Conservation (phyloP, 2,329 filamentous ascomycete genomes). For the Diaporthe eres region DNA sequence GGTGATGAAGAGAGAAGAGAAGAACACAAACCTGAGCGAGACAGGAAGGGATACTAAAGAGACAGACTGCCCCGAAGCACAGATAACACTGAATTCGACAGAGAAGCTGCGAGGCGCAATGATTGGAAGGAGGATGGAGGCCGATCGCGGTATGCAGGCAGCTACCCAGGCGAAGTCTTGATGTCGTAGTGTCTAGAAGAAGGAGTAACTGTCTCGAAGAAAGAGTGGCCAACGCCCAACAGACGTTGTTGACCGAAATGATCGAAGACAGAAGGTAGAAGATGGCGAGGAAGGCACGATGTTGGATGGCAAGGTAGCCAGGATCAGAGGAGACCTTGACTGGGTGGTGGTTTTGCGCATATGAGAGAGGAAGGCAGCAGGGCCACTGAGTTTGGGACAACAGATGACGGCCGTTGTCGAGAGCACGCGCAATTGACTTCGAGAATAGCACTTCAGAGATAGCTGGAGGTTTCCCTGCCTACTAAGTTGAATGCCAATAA, state of each 20-base stretch:
- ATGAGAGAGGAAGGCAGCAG: neutral
- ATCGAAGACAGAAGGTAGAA: neutral
- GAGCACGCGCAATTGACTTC: neutral
- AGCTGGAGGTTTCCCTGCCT: neutral
- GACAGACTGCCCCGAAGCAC: slow-evolving; percentile 11
- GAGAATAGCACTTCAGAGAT: neutral
- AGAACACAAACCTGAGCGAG: slow-evolving; percentile 32
- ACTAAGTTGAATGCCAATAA: neutral
- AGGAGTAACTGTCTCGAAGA: slow-evolving; percentile 41
- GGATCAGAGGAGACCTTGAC: neutral
- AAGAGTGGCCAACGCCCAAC: neutral
- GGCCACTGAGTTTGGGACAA: neutral
- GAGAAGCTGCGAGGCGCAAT: slow-evolving; percentile 35
- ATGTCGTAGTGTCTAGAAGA: slow-evolving; percentile 40
- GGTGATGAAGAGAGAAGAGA: slow-evolving; percentile 45
- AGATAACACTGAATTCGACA: slow-evolving; percentile 21
- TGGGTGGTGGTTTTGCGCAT: neutral
- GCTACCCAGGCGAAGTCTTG: slow-evolving; percentile 11
- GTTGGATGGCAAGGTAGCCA: neutral
- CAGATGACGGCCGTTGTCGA: neutral
- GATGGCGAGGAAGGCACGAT: slow-evolving; percentile 3
- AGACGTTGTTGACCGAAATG: neutral
- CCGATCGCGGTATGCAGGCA: neutral
- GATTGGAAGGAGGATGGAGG: slow-evolving; percentile 28
- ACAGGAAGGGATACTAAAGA: slow-evolving; percentile 21